Percentiles rank a stretch among this genome's conserved stretches.
Conservation (phyloP, 2,329 filamentous ascomycete genomes). For the Seiridium cupressi region DNA sequence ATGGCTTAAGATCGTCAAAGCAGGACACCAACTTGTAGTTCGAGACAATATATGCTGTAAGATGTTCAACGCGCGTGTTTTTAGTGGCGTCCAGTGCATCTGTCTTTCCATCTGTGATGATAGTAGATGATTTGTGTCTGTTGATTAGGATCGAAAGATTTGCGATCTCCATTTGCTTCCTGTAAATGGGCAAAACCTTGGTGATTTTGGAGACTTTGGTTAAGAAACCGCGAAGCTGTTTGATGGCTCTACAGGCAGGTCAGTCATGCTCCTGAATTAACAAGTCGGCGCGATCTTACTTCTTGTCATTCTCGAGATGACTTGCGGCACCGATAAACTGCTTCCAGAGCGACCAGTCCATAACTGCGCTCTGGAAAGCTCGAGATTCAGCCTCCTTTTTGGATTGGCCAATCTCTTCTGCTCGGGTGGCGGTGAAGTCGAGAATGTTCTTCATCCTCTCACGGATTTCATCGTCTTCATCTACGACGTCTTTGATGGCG, state of each 20-base stretch:
- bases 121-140: not conserved
- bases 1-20: conserved; percentile 47
- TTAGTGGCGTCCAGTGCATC: not conserved
- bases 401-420: not conserved
- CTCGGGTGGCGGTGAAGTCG: not conserved
- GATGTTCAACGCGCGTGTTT: conserved; percentile 19
- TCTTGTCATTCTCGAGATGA: conserved; percentile 26
- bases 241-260: conserved; percentile 13
- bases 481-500: not conserved
- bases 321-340: conserved; percentile 36
- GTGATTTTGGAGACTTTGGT: conserved; percentile 12
- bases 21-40: conserved; percentile 35
- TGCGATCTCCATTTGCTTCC: conserved; percentile 12
- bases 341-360: conserved; percentile 35
- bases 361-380: conserved; percentile 3
- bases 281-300: conserved; percentile 24
- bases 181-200: conserved; percentile 7
- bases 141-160: conserved; percentile 11
- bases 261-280: not conserved
- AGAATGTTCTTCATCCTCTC: not conserved
- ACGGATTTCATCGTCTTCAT: not conserved
- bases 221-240: conserved; percentile 12
- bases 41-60: conserved; percentile 34
- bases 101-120: not conserved
- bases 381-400: not conserved